A percentile compares a stretch with the other conserved stretches of the same genome.
Conservation (phyloP, 2,329 filamentous ascomycete species). For the Calonectria pteridis region DNA sequence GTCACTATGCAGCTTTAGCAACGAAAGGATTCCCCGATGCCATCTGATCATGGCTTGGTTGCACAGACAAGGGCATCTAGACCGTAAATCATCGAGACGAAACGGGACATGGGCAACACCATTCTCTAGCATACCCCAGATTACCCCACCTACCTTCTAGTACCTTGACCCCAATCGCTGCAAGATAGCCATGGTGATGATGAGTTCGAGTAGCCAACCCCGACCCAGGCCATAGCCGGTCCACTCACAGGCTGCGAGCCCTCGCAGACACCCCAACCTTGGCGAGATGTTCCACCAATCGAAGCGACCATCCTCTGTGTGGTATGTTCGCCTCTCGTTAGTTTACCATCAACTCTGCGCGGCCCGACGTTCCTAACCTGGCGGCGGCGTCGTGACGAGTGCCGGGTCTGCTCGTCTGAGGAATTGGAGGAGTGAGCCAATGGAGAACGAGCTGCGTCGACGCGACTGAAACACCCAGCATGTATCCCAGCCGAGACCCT, state of each 20-base stretch:
- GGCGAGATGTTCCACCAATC: conserved; percentile 45
- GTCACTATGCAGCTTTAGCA: neutral
- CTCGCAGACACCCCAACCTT: conserved; percentile 14
- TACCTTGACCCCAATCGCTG: conserved; percentile 24
- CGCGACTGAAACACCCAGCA: conserved; percentile 2
- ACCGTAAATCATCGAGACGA: neutral
- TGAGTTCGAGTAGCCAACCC: conserved; percentile 31
- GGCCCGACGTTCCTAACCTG: conserved; percentile 43
- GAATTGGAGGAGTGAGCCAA: conserved; percentile 1
- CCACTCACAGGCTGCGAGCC: conserved; percentile 34
- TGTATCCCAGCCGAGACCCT: neutral
- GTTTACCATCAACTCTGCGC: conserved; percentile 18
- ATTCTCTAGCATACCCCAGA: conserved; percentile 40
- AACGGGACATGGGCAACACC: conserved; percentile 7
- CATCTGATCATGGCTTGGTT: neutral
- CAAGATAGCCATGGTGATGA: conserved; percentile 24
- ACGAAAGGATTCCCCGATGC: neutral
- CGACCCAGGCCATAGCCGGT: conserved; percentile 35
- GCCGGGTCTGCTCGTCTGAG: conserved; percentile 7
- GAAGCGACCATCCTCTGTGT: neutral
- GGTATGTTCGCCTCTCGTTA: conserved; percentile 7
- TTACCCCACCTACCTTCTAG: conserved; percentile 31
- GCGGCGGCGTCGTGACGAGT: conserved; percentile 15
- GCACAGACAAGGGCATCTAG: conserved; percentile 18
- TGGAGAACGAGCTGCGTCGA: neutral